These are phyloP conservation scores for Apiospora hydei DNA, from an alignment of 2,329 filamentous ascomycete genomes.

Conservation along the genomic window DNA sequence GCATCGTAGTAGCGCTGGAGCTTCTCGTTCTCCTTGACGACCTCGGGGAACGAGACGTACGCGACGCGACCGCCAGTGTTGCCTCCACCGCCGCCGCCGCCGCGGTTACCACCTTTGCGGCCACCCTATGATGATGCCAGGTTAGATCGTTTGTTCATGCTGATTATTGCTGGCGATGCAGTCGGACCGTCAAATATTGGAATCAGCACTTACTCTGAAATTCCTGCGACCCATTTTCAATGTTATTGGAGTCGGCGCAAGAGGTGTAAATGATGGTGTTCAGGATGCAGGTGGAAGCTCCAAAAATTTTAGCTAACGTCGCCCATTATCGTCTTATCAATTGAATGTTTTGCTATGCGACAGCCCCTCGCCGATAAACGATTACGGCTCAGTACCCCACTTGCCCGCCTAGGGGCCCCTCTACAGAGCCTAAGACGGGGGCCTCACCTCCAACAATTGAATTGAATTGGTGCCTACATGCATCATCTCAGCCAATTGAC, in stretches of 20 bases:
- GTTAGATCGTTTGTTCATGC: slow-evolving; percentile 33
- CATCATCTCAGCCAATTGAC: background rate
- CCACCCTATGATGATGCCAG: slow-evolving; percentile 39
- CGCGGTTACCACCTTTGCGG: slow-evolving; percentile 39
- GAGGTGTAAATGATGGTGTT: slow-evolving; percentile 12
- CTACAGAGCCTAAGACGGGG: background rate
- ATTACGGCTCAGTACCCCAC: background rate
- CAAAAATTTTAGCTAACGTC: slow-evolving; percentile 13
- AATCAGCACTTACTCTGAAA: slow-evolving; percentile 15
- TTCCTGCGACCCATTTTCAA: slow-evolving; percentile 17
- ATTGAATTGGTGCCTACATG: background rate
- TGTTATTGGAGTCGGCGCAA: slow-evolving; percentile 11
- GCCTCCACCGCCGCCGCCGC: slow-evolving; percentile 47
- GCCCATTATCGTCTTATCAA: slow-evolving; percentile 10
- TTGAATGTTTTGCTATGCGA: slow-evolving; percentile 8
- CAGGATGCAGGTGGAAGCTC: background rate
- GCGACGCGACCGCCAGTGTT: slow-evolving; percentile 50
- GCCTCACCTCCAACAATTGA: background rate
- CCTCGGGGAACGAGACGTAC: slow-evolving; percentile 61
- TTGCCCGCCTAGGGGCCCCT: background rate
- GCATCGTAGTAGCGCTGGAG: slow-evolving; percentile 88
- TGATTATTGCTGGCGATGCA: background rate
- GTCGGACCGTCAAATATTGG: no score
- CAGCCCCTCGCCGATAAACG: slow-evolving; percentile 17
- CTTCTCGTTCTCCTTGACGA: slow-evolving; percentile 81